These are phyloP conservation scores for Centrapalus pauciflorus DNA, from an alignment of 129 eudicot species.

Conservation along the genomic window DNA sequence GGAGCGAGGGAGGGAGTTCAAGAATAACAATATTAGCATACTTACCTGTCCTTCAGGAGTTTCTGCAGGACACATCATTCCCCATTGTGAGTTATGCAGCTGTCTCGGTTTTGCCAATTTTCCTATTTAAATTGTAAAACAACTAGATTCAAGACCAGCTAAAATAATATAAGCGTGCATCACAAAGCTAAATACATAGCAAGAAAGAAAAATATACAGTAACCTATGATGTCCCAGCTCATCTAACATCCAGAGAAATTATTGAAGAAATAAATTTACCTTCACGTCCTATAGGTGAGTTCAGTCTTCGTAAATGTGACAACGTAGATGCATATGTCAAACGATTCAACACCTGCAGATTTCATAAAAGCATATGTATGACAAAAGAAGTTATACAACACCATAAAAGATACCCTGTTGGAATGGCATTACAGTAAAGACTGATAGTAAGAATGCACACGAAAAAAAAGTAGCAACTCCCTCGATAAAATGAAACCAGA, in stretches of 20 bases:
- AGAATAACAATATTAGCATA: background rate
- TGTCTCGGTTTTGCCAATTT: slow-evolving; percentile 96
- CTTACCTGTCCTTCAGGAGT: slow-evolving; percentile 97
- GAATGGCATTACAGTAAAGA: background rate
- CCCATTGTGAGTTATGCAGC: slow-evolving; percentile 98
- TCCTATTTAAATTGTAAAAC: slow-evolving; percentile 30
- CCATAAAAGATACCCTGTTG: background rate
- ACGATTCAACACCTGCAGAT: slow-evolving; percentile 79
- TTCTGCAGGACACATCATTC: slow-evolving; percentile 99
- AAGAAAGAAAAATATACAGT: background rate
- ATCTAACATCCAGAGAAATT: background rate
- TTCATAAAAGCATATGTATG: slow-evolving; percentile 6
- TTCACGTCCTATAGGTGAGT: slow-evolving; percentile 98
- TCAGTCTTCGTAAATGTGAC: slow-evolving; percentile 85
- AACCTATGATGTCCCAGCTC: slow-evolving; percentile 2
- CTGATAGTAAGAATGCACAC: background rate
- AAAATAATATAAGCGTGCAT: background rate
- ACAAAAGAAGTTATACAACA: background rate
- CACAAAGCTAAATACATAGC: background rate
- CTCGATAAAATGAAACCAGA: background rate
- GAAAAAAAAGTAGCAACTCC: background rate
- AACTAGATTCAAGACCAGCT: background rate
- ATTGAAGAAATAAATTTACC: slow-evolving; percentile 29
- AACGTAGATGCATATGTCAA: slow-evolving; percentile 93
- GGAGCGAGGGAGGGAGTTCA: too few relatives aligned